These are phyloP conservation scores for Paramarasmius palmivorus DNA, from an alignment of 1,284 basidiomycete species.

Conservation along the genomic window DNA sequence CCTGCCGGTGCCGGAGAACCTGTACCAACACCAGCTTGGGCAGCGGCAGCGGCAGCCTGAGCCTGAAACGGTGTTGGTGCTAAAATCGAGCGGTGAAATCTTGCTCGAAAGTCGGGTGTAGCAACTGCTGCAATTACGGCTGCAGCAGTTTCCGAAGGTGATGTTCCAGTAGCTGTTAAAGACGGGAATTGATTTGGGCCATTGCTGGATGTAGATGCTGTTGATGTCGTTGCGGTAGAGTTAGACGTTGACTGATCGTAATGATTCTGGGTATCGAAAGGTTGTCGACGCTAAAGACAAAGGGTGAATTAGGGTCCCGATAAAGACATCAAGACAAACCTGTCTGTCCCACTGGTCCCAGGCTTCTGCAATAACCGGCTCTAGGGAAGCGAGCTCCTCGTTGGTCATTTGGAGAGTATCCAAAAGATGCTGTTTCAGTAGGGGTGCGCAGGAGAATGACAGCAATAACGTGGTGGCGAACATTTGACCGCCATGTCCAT, in stretches of 20 bases:
- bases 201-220: neutral
- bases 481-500: conserved; percentile 38
- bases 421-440: conserved; percentile 11
- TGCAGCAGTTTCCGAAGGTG: conserved; percentile 23
- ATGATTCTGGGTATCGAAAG: conserved; percentile 35
- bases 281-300: conserved; percentile 53
- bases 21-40: neutral
- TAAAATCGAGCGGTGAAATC: conserved; percentile 66
- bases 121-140: conserved; percentile 24
- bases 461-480: conserved; percentile 9
- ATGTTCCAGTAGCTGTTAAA: conserved; percentile 22
- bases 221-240: neutral
- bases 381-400: conserved; percentile 9
- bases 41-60: conserved; percentile 2
- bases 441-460: conserved; percentile 9
- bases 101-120: conserved; percentile 64
- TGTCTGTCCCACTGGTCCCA: conserved; percentile 80
- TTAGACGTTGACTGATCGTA: neutral
- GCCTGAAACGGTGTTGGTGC: conserved; percentile 63
- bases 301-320: conserved; percentile 10
- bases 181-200: conserved; percentile 19
- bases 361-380: conserved; percentile 5
- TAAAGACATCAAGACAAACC: conserved; percentile 38
- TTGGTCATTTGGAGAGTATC: conserved; percentile 10
- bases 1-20: neutral